Evolutionary conservation across 164 flowering plant genomes (phyloP), one percentile per base, ranked within the genome.

Genomic region (Hamamelis virginiana): DNA sequence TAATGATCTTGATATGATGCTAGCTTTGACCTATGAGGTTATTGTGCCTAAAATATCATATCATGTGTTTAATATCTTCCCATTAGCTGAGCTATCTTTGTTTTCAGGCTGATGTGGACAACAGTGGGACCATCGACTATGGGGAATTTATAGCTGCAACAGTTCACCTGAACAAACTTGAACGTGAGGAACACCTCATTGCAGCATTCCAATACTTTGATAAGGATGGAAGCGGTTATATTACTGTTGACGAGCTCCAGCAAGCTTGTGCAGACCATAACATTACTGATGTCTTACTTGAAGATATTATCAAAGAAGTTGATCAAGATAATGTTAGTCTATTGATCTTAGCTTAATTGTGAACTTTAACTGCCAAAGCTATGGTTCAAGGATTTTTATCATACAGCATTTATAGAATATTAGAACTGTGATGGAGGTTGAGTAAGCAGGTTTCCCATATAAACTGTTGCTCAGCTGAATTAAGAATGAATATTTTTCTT

Each of bases 121-220:
- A 94, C 69, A 94, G 94, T 81, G 98, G 98, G 28, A 94, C 95
- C 43, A 94, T 94, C 33, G 98, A 94, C 72, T 94, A 94, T 72
- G 97, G 98, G 60, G 98, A 94, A 73, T 94, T 94, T 65, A 83
- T 94, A 73, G 97, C 97, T 66, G 98, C 98, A 62, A 94, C 98
- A 5, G 82, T 94, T 76, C 98, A 94, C 69, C 90, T 94, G 11
- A 94, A 94, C 77, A 92, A 94, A 69, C 84, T 94, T 21, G 98
- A 94, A 73, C 95, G 98, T 4, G 98, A 94, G 74, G 98, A 94
- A 72, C 98, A 94, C 81, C 94, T 94, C 11, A 80, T 90, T 74
- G 96, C 97, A 22, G 98, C 98, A 38, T 94, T 94, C 75, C 85
- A 77, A 53, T 94, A 94, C 76, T 94, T 94, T 74, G 98, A 94